Base-by-base conservation (phyloP, 169 alveolate genomes). In the Eimeria sp. region DNA sequence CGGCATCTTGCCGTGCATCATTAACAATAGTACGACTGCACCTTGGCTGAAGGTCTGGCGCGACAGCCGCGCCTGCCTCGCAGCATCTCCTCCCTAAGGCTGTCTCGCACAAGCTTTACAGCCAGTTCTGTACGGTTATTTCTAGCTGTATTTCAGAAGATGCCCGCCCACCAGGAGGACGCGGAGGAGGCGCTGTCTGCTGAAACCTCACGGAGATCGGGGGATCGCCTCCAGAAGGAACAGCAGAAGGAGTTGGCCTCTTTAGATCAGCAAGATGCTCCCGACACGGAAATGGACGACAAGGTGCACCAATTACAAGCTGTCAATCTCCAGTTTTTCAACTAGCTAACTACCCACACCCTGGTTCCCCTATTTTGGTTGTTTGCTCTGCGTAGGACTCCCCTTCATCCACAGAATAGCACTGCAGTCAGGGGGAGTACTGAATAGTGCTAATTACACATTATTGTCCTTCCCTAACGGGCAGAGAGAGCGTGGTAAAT, bases 201-300 rank as follows among this genome's bases (percentile, higher is more conserved):
- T 8, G 93, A 62, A 82, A 72, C 78, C 23, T 25, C 93, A 33
- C 82, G 62, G 93, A 64, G 33, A 66, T 80, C 93, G 40, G 80
- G 93, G n/a, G 80, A 85, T 43, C 93, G 93, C 30, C 93, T 85
- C 49, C 93, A 64, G 77, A 71, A 85, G 66, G 93, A 85, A 49
- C 93, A 85, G 80, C 77, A 52, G 80, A 85, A 85, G 66, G 93
- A 85, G n/a, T 33, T 85, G 56, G 93, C 93, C 64, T 62, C 93
- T 40, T 23, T 85, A n/a, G 93, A 85, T 43, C 93, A 85, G 72
- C 82, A 85, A 49, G 93, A 54, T 60, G 58, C 82, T 56, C 62
- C 93, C 62, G 82, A 85, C 72, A 62, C 93, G 13, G 93, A 85
- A 60, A 85, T 85, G 93, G 93, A 85, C 62, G 93, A 85, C 43